Evolutionary conservation across 768 basidiomycete genomes (phyloP), one percentile per base, ranked within the genome.

Genomic region (Lactarius hengduanensis): DNA sequence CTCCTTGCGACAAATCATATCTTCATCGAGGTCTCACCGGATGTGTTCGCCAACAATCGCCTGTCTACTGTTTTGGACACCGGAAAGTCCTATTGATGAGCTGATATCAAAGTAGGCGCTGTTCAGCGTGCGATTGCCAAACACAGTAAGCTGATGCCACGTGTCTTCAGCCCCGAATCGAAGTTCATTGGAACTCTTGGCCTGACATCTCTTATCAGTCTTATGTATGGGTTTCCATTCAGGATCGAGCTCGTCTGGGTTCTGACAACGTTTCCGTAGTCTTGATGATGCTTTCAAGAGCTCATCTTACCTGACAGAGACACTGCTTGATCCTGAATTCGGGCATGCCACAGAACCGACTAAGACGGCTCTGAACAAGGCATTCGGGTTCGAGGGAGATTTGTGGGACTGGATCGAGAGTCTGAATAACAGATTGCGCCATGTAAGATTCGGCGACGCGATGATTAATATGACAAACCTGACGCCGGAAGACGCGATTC

Each of bases 301-400:
- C 2, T 69, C 73, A 1, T 73, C 77, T 0, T 76, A 76, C 59
- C 61, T 76, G 9, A 74, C 75, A 65, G 79, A 80, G 26, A 71
- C 71, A 2, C 65, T 79, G 22, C 63, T 73, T 0, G 76, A 78
- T 53, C 74, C 76, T 0, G 54, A 64, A 20, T 73, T 75, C 1
- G 50, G 50, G 5, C 50, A 26, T 50, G 50, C 50, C 11, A 13
- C 13, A 2, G 22, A 26, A 50, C 13, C 50, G 4, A 50, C 10
- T 1, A 50, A 50, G 50, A 22, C 50, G 22, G 50, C 50, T 15
- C 22, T 50, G 22, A 50, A 50, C 22, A 50, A 50, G 13, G 22
- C 50, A 15, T 50, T 26, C 13, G 5, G 13, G 13, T 22, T 15
- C 6, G 13, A 50, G 3, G 50, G 50, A 22, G 22, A 50, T 15